Base-by-base conservation (phyloP, 768 basidiomycete species). In the Naganishia onofrii region DNA sequence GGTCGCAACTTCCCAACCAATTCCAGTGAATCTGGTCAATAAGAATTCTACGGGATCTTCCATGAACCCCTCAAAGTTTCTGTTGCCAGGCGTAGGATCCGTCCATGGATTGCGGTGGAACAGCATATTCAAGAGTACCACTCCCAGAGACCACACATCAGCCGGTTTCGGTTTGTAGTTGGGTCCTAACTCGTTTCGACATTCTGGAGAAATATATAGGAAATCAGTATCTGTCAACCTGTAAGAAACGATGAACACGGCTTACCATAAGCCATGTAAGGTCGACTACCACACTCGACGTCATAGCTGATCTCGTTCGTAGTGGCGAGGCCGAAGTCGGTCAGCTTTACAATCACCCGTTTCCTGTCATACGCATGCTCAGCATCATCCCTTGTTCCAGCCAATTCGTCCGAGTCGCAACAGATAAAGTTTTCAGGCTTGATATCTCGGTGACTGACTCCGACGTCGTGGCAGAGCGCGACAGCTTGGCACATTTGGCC, bases 51-150 rank as follows among this genome's bases (percentile, higher is more conserved):
- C 85, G 34, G 92, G 92, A 72, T 90, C 86, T 69, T 85, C 85
- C 74, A 87, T 87, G 83, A 88, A 98, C 28, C 87, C 84, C 74
- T 87, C 86, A 81, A 97, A 99, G 55, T 79, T 81, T 80, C 90
- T 90, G 72, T 86, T 87, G 75, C 89, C 90, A 72, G 89, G 85
- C 36, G 88, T 86, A 1, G 95, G 95, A 79, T 98, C 95, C 54
- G 91, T 91, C 96, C 96, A 99, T 31, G 95, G 95, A 81, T 97
- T 97, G 83, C 86, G 91, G 82, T 99, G 96, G 83, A 97, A 99
- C 79, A 98, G 85, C 92, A 98, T 94, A 82, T 99, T 99, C 85
- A 99, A 92, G 76, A 99, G 87, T 74, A 99, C 96, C 80, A 99
- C 96, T 72, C 95, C 95, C 75, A 99, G 86, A 29, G 95, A 97